Percentiles rank a stretch among this genome's conserved stretches.
These are phyloP conservation scores for Auxenochlorella protothecoides DNA, from an alignment of 139 green algal genomes.

Conservation along the genomic window DNA sequence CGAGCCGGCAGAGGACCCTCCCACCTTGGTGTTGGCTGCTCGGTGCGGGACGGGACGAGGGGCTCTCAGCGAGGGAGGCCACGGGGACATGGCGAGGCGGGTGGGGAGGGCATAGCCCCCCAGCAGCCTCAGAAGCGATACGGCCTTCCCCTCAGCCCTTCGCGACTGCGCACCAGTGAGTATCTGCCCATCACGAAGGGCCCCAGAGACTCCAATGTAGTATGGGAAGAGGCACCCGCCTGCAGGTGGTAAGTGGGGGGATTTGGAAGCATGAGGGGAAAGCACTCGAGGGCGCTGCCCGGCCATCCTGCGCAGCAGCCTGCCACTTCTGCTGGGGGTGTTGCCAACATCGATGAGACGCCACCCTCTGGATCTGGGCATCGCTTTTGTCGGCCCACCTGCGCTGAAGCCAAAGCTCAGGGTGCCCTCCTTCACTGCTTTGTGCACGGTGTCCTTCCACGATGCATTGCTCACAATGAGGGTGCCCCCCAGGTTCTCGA, in stretches of 20 bases:
- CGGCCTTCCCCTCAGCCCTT: too few species aligned
- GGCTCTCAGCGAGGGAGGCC: not conserved
- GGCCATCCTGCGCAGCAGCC: too few species aligned
- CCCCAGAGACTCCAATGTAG: constrained; percentile 42
- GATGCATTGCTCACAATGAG: constrained; percentile 13
- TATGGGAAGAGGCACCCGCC: constrained; percentile 57
- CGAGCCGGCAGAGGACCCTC: constrained; percentile 57
- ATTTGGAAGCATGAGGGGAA: not conserved
- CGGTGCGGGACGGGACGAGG: not conserved
- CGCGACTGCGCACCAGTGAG: constrained; percentile 25
- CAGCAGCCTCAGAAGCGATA: not conserved
- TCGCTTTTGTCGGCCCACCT: too few species aligned
- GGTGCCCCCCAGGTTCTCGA: constrained; percentile 5
- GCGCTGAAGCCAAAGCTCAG: constrained; percentile 24
- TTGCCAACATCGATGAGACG: too few species aligned
- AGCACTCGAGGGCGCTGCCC: not conserved
- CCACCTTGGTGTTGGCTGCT: constrained; percentile 37
- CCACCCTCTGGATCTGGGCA: too few species aligned
- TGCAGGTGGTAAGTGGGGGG: not conserved
- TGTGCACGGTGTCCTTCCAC: constrained; percentile 6
- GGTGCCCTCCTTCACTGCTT: constrained; percentile 6
- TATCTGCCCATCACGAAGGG: constrained; percentile 31
- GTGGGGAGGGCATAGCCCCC: not conserved
- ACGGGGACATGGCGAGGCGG: not conserved
- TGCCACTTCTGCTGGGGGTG: too few species aligned